Percentiles rank a stretch among this genome's conserved stretches.
Conservation (phyloP, 2,329 filamentous ascomycete species). For the Penicillium janthinellum region DNA sequence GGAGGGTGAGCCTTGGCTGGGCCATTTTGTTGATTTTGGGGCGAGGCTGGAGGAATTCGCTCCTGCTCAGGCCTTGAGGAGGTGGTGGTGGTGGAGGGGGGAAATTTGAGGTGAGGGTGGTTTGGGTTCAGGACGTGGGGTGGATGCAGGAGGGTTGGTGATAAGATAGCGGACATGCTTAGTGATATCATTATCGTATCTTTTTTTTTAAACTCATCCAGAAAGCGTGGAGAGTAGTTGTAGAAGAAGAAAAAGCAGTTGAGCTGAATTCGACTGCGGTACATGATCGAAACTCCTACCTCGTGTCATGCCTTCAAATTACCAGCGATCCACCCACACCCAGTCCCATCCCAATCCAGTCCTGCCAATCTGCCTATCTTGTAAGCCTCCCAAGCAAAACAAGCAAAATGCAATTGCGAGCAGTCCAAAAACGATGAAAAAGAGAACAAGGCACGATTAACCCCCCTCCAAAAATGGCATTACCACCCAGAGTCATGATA, state of each 20-base stretch:
- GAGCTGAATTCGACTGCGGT: not conserved
- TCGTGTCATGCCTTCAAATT: not conserved
- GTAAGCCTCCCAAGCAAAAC: not conserved
- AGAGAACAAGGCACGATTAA: not conserved
- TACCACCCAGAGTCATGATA: slow-evolving; percentile 2
- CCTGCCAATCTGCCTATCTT: slow-evolving; percentile 18
- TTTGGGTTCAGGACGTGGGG: slow-evolving; percentile 7
- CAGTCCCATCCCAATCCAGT: not conserved
- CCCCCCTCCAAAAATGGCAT: not conserved
- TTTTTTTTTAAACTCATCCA: not conserved
- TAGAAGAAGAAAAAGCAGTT: not conserved
- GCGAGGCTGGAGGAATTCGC: not conserved
- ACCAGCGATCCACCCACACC: not conserved
- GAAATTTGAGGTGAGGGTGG: slow-evolving; percentile 13
- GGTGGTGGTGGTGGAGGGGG: slow-evolving; percentile 5
- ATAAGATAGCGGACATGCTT: slow-evolving; percentile 11
- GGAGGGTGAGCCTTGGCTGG: slow-evolving; percentile 37
- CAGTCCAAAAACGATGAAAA: not conserved
- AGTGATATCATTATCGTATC: not conserved
- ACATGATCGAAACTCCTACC: not conserved
- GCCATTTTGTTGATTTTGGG: slow-evolving; percentile 7
- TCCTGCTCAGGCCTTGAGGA: not conserved
- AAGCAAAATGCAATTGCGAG: slow-evolving; percentile 1
- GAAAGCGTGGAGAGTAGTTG: not conserved
- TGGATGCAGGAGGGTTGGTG: slow-evolving; percentile 23